Evolutionary conservation across 148 eudicot genomes (phyloP).

Genomic region (Vaccinium myrtillus): DNA sequence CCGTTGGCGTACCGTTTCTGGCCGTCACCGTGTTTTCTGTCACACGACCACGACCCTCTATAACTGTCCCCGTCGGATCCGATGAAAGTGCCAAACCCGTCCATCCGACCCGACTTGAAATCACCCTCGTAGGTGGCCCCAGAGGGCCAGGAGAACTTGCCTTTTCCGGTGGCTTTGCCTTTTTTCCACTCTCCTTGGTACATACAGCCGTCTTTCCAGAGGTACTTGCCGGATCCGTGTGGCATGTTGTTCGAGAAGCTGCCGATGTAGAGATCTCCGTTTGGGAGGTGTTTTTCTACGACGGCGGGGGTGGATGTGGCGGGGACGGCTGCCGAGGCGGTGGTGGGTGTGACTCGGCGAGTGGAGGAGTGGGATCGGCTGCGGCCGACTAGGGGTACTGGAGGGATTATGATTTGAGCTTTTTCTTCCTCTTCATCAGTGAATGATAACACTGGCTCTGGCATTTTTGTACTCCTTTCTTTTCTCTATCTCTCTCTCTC

Average conservation of each 20-base stretch:
- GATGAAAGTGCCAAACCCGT: slow-evolving; percentile 65
- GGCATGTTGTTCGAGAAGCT: slow-evolving; percentile 62
- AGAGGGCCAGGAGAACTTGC: slow-evolving; percentile 89
- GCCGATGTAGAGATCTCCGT: slow-evolving; percentile 90
- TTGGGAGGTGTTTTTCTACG: slow-evolving; percentile 47
- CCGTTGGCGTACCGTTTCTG: slow-evolving; percentile 72
- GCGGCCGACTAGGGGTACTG: slow-evolving; percentile 14
- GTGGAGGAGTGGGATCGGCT: slow-evolving; percentile 54
- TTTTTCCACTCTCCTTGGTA: slow-evolving; percentile 89
- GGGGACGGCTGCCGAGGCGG: background rate
- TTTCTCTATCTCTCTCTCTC: background rate
- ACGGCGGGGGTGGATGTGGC: background rate
- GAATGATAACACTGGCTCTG: slow-evolving; percentile 20
- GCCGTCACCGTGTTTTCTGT: slow-evolving; percentile 69
- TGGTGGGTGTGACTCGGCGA: slow-evolving; percentile 52
- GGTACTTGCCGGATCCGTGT: slow-evolving; percentile 77
- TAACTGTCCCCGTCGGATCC: slow-evolving; percentile 82
- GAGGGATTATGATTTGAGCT: background rate
- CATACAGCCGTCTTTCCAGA: slow-evolving; percentile 96
- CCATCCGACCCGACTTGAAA: slow-evolving; percentile 86
- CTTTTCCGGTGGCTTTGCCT: slow-evolving; percentile 80
- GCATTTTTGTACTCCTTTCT: slow-evolving; percentile 23
- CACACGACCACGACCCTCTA: slow-evolving; percentile 56
- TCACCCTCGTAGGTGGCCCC: slow-evolving; percentile 90
- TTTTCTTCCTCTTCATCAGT: slow-evolving; percentile 17